Conservation (phyloP, 306 rosid genomes). For the Acacia melanoxylon region DNA sequence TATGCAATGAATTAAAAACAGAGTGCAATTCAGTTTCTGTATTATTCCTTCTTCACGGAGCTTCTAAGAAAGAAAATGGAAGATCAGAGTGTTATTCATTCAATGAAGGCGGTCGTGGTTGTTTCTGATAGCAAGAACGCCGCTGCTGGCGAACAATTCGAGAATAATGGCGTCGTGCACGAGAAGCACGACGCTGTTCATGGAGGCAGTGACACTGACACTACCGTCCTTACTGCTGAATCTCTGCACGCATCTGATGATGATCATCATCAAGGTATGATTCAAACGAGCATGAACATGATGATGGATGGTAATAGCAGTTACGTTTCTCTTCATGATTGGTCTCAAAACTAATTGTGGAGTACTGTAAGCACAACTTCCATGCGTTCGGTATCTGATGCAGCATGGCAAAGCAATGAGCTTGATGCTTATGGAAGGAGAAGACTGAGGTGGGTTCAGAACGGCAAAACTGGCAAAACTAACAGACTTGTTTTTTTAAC, state of each 20-base stretch:
- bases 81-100: neutral
- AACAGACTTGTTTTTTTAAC: too few relatives aligned
- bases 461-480: too few relatives aligned
- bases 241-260: neutral
- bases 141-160: neutral
- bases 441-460: too few relatives aligned
- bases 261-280: conserved; percentile 9
- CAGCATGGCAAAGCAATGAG: too few relatives aligned
- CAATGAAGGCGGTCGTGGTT: conserved; percentile 24
- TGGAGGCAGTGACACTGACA: neutral
- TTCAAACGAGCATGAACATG: conserved; percentile 21
- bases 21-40: neutral
- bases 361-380: conserved; percentile 39
- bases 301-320: neutral
- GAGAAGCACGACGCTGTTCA: neutral
- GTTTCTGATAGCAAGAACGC: conserved; percentile 17
- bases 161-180: neutral
- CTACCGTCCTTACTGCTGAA: neutral
- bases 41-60: neutral
- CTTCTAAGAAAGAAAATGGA: conserved; percentile 12
- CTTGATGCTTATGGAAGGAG: too few relatives aligned
- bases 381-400: too few relatives aligned
- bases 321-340: conserved; percentile 22
- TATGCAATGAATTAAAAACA: neutral
- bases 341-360: conserved; percentile 52